phyloP scores from a whole-genome alignment of 2,329 filamentous ascomycete species.

The Trichoderma breve region DNA sequence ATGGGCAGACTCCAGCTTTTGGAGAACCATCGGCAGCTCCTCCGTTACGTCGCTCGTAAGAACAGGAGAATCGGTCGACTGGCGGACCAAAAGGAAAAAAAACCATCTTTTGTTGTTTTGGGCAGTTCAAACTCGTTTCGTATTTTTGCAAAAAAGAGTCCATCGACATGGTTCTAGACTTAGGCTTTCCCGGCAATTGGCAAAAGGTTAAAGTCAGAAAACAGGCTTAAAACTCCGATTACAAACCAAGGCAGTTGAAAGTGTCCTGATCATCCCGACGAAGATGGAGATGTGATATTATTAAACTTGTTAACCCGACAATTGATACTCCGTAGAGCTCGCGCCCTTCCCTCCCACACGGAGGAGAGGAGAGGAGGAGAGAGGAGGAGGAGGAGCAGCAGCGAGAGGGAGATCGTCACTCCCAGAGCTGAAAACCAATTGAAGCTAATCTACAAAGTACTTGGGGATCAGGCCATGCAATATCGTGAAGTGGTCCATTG shows the following conservation, averaged over 20 bases:
- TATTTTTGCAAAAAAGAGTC: neutral
- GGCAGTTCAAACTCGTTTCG: neutral
- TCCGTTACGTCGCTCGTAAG: slow-evolving; percentile 7
- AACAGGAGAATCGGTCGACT: neutral
- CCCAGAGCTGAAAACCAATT: neutral
- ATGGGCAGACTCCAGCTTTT: neutral
- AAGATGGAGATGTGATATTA: neutral
- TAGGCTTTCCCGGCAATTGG: neutral
- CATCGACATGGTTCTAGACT: slow-evolving; percentile 7
- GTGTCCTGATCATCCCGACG: neutral
- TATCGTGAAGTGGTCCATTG: neutral
- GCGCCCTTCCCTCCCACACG: neutral
- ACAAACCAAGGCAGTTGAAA: neutral
- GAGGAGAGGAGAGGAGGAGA: neutral
- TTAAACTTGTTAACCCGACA: slow-evolving; percentile 11
- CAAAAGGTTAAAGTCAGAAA: slow-evolving; percentile 11
- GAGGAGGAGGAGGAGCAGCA: neutral
- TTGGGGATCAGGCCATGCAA: neutral
- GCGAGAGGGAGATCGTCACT: neutral
- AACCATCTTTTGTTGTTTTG: neutral
- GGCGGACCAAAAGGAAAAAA: neutral
- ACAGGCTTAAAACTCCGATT: slow-evolving; percentile 3
- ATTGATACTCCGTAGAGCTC: slow-evolving; percentile 11
- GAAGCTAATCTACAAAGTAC: neutral
- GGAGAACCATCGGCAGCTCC: neutral